These are phyloP conservation scores for Geosmithia putterillii DNA, from an alignment of 2,329 filamentous ascomycete species.

Conservation along the genomic window DNA sequence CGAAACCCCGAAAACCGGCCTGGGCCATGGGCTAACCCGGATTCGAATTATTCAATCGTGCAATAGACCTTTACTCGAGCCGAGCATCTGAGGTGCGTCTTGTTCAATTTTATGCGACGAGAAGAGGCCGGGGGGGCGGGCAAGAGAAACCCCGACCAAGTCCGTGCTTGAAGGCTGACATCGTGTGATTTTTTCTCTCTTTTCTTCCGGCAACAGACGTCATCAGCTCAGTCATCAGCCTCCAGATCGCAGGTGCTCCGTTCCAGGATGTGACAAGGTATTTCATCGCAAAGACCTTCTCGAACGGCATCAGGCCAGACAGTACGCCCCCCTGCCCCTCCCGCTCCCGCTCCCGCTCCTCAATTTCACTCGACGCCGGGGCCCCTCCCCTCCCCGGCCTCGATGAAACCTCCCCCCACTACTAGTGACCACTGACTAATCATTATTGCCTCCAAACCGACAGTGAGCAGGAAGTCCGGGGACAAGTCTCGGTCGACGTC, in stretches of 20 bases:
- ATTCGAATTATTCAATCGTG: neutral
- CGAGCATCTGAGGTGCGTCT: slow-evolving; percentile 44
- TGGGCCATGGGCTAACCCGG: too few species aligned
- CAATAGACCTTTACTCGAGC: slow-evolving; percentile 47
- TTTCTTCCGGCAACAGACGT: slow-evolving; percentile 25
- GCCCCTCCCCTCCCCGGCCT: neutral
- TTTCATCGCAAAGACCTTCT: slow-evolving; percentile 49
- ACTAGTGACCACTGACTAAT: neutral
- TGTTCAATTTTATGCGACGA: too few species aligned
- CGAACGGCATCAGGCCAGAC: slow-evolving; percentile 40
- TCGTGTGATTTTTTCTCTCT: neutral
- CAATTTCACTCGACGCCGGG: too few species aligned
- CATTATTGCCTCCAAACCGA: neutral
- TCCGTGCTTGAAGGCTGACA: slow-evolving; percentile 10
- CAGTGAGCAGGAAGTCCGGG: slow-evolving; percentile 3
- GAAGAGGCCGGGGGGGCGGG: too few species aligned
- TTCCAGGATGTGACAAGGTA: slow-evolving; percentile 40
- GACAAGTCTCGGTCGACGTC: neutral
- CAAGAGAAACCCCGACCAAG: slow-evolving; percentile 1
- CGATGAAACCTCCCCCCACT: neutral
- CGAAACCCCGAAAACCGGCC: too few species aligned
- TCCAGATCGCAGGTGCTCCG: slow-evolving; percentile 36
- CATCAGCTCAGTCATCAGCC: slow-evolving; percentile 48
- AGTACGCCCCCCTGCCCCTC: slow-evolving; percentile 18
- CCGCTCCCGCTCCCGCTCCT: neutral